phyloP scores from a whole-genome alignment of 2,329 filamentous ascomycete genomes.

The Colletotrichum lini region DNA sequence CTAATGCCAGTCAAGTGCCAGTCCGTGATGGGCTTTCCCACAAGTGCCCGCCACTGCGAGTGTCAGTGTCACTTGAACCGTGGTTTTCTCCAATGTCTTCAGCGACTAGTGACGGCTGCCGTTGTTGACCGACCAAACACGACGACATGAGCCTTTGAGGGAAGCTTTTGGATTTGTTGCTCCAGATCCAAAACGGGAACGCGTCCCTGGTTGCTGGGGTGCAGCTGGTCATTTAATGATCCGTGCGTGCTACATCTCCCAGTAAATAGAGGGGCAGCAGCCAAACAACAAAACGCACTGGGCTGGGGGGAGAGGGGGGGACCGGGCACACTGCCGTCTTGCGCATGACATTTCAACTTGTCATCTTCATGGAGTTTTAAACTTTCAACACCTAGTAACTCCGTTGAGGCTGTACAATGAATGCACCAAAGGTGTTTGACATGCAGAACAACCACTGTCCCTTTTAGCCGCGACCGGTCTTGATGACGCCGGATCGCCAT shows the following conservation, averaged over 20 bases:
- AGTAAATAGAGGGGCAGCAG: constrained; percentile 20
- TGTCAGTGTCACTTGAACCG: neutral
- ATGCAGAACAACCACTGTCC: no score
- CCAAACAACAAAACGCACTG: no score
- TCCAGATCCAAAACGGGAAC: neutral
- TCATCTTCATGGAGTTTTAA: neutral
- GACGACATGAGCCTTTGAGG: neutral
- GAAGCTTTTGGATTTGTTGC: neutral
- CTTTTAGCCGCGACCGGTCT: neutral
- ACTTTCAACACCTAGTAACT: no score
- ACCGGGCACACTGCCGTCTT: neutral
- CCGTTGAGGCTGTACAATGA: no score
- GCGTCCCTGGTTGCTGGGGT: constrained; percentile 11
- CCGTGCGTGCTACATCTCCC: neutral
- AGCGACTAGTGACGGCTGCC: no score
- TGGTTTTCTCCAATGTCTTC: neutral
- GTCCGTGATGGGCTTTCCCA: no score
- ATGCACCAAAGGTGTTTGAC: neutral
- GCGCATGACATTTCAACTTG: neutral
- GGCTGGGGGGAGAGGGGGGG: no score
- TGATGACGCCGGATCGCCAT: no score
- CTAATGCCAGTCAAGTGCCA: neutral
- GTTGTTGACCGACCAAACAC: no score
- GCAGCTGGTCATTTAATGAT: neutral
- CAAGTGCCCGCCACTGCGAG: no score